Percentiles rank a stretch among this genome's conserved stretches.
These are phyloP conservation scores for Mycena leptocephala DNA, from an alignment of 768 basidiomycete genomes.

Conservation along the genomic window DNA sequence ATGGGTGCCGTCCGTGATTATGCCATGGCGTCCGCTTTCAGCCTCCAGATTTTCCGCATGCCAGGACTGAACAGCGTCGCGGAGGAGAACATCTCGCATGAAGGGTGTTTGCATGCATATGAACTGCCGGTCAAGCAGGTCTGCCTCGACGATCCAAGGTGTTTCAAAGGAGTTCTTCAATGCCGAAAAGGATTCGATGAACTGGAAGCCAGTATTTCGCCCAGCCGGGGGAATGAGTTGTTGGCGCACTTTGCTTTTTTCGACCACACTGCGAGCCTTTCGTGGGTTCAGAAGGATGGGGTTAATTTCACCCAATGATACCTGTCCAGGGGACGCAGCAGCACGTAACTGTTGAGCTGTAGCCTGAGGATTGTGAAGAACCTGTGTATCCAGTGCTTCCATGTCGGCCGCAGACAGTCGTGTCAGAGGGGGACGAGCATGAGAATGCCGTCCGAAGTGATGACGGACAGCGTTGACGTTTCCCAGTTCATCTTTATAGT, in stretches of 20 bases:
- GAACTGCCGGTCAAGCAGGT: neutral
- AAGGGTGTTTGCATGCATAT: constrained; percentile 16
- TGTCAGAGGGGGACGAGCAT: neutral
- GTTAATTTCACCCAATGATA: neutral
- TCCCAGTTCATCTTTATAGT: neutral
- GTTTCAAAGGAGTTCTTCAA: constrained; percentile 6
- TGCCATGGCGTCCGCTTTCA: no score
- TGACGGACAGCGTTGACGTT: neutral
- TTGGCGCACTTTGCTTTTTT: constrained; percentile 9
- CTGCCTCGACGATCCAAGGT: constrained; percentile 3
- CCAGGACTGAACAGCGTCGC: neutral
- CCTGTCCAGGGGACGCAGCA: neutral
- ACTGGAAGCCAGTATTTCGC: constrained; percentile 7
- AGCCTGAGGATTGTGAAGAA: neutral
- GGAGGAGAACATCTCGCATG: constrained; percentile 9
- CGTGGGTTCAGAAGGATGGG: neutral
- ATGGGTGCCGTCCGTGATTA: constrained; percentile 5
- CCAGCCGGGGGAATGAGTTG: neutral
- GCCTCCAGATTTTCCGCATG: no score
- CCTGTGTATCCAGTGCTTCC: neutral
- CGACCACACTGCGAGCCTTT: constrained; percentile 3
- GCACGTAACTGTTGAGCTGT: constrained; percentile 2
- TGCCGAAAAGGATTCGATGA: neutral
- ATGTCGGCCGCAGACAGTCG: neutral
- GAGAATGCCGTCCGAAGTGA: neutral